Evolutionary conservation across 805 yeast species (phyloP), one percentile per base, ranked within the genome.

Genomic region (Lipomyces yamadae): DNA sequence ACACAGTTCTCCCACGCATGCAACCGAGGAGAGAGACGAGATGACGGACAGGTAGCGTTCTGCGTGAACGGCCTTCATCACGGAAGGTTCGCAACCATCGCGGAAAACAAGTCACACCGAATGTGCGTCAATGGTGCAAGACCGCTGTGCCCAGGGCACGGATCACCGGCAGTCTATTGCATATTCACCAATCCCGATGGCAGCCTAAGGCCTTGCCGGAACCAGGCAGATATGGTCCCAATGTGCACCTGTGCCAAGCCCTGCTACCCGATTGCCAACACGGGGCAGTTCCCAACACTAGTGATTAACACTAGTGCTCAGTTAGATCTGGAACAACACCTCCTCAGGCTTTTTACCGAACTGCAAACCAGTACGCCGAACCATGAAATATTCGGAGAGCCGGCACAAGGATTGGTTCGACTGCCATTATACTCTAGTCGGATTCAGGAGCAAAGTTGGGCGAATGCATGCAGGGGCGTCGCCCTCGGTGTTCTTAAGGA

Each of bases 381-480:
- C 33, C 55, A 50, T 15, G 33, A 50, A 32, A 50, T 50, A 50
- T 24, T 50, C 24, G 30, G 55, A 24, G 55, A 50, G 33, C 55
- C 55, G 2, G 33, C 6, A 15, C 30, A 24, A 5, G 55, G 55
- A 11, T 24, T 30, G 3, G 3, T 50, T 11, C 4, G 55, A 24
- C 13, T 50, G 30, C 33, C 55, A 5, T 32, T 50, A 2, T 50
- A 50, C 55, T 2, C 55, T 15, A 18, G 32, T 8, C 55, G 55
- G 33, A 30, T 2, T 2, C 5, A 2, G n/a, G 45, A 39, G 18
- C 45, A 39, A n/a, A 39, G 45, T 39, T 39, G 45, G 45, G 45
- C 45, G 15, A 39, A 39, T 15, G 45, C 4, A 39, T 39, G 45
- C 45, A 13, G 45, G 45, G 1, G 3, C 45, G 15, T 39, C 45